phyloP scores from a whole-genome alignment of 2,329 filamentous ascomycete genomes.

The Alternaria solani region DNA sequence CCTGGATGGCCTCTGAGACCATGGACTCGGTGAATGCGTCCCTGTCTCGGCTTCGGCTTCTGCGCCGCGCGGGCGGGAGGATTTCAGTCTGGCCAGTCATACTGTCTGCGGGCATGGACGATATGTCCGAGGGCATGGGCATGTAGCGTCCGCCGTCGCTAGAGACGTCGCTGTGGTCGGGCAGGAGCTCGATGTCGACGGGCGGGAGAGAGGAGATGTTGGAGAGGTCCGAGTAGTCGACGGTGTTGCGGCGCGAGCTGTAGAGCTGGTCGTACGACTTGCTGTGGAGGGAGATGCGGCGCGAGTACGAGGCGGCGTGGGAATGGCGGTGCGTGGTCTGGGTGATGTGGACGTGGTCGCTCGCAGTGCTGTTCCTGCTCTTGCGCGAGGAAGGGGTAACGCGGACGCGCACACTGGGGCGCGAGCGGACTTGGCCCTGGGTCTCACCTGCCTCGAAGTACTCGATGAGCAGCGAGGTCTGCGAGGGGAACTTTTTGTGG shows the following conservation, averaged over 20 bases:
- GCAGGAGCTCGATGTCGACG: conserved; percentile 88
- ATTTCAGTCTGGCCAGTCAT: conserved; percentile 67
- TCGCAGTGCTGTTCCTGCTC: conserved; percentile 58
- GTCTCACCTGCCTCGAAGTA: conserved; percentile 87
- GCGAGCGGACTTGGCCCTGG: conserved; percentile 67
- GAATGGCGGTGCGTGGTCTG: conserved; percentile 72
- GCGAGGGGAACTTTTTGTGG: conserved; percentile 68
- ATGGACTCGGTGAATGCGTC: conserved; percentile 41
- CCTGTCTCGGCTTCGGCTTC: conserved; percentile 61
- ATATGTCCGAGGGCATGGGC: conserved; percentile 81
- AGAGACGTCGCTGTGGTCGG: conserved; percentile 70
- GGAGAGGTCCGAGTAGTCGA: conserved; percentile 77
- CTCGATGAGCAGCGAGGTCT: conserved; percentile 92
- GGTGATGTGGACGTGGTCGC: conserved; percentile 86
- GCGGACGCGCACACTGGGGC: conserved; percentile 81
- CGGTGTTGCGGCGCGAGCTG: conserved; percentile 29
- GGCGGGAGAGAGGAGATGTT: conserved; percentile 74
- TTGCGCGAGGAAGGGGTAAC: conserved; percentile 75
- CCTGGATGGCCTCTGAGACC: conserved; percentile 30
- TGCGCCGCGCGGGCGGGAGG: conserved; percentile 55
- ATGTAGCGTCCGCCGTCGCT: conserved; percentile 70
- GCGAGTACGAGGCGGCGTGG: conserved; percentile 72
- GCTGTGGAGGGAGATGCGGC: conserved; percentile 69
- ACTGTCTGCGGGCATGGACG: conserved; percentile 78
- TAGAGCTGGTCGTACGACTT: conserved; percentile 52